Evolutionary conservation across 495 filamentous ascomycete genomes (phyloP), one percentile per base, ranked within the genome.

Genomic region (Penicillium canariense): DNA sequence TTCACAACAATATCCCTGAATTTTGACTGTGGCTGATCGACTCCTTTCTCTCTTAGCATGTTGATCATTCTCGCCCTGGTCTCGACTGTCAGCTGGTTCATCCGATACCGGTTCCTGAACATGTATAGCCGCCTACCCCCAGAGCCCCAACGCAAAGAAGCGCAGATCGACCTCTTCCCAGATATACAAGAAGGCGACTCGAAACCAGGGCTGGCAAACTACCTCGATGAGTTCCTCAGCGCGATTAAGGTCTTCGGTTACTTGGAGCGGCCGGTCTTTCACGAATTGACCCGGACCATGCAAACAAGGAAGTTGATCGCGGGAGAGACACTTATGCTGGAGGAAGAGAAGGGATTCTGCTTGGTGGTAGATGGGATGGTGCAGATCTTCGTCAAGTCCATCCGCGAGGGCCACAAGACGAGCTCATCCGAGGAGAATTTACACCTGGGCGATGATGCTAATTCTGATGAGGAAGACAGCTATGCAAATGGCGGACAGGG

Each of bases 231-330:
- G 72, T 98, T 97, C 59, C 77, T 98, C 12, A 96, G 91, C 70
- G 94, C 94, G n/a, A 97, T 98, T 68, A 97, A 97, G 66, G 92
- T 98, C 38, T 98, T 98, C 74, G 94, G 94, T 2, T 98, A 97
- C 67, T 79, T 98, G 39, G 94, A 98, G 68, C 82, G 94, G 17
- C 90, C 93, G 2, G 94, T 98, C 12, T 98, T 97, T 67, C 94
- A 98, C 67, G 94, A 98, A 68, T 81, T 98, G 60, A 97, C 94
- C 2, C 82, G 94, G 55, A 96, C 91, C 27, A 97, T 98, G 94
- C 94, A 97, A 74, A 97, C 94, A 5, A 78, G 90, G 62, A 97
- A 96, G 74, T 74, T 98, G 36, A 91, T 97, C 53, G 94, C 94
- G 15, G 94, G 94, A 26, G 94, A 98, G 69, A 97, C 93, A 1